phyloP scores from a whole-genome alignment of 139 green algal species.

The Pleodorina starrii region DNA sequence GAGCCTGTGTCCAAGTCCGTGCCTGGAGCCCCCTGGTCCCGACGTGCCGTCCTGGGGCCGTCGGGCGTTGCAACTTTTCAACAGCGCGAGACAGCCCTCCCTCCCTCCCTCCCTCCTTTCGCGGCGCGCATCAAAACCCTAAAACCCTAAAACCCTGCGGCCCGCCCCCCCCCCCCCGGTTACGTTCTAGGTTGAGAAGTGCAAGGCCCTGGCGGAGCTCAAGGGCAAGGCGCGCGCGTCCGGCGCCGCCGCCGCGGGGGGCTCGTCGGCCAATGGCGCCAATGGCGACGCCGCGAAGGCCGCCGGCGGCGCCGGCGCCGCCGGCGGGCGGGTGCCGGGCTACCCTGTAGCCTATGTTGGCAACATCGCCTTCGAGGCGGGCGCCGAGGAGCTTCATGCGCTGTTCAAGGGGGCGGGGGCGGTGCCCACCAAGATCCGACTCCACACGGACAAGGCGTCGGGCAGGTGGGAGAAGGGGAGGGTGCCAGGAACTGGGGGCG shows the following conservation, averaged over 20 bases:
- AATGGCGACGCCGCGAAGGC: neutral
- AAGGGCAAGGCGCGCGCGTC: slow-evolving; percentile 38
- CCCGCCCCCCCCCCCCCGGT: no score
- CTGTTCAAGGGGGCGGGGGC: slow-evolving; percentile 78
- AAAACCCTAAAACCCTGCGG: no score
- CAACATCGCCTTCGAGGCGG: slow-evolving; percentile 85
- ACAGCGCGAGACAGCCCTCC: no score
- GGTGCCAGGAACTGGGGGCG: neutral
- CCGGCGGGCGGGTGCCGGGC: slow-evolving; percentile 43
- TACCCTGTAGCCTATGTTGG: slow-evolving; percentile 88
- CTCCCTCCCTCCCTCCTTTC: no score
- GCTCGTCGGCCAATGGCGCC: neutral
- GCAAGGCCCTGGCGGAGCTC: slow-evolving; percentile 54
- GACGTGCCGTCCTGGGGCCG: no score
- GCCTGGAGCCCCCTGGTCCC: no score
- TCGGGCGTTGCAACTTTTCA: no score
- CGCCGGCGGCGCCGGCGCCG: neutral
- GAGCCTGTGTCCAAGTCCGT: no score
- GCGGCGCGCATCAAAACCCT: no score
- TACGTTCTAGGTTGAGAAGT: slow-evolving; percentile 74
- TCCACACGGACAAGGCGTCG: slow-evolving; percentile 88
- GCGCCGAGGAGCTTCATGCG: slow-evolving; percentile 63
- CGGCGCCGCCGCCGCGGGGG: neutral
- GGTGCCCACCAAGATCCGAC: slow-evolving; percentile 67
- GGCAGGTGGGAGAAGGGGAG: slow-evolving; percentile 49